Evolutionary conservation across 345 rosid genomes (phyloP).

Genomic region (Turnera subulata): DNA sequence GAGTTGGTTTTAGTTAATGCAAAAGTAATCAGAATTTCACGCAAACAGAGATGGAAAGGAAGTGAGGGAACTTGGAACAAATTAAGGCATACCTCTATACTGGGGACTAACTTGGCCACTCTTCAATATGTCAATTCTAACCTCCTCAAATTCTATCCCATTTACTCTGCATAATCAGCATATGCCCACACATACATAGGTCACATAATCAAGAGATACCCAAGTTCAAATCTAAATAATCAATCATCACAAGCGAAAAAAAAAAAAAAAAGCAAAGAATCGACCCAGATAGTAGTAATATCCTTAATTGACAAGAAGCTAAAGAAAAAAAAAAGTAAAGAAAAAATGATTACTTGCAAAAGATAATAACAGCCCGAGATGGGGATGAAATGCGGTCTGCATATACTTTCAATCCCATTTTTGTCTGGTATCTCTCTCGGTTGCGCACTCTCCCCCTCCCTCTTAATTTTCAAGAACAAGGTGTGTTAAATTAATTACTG

Average conservation of each 20-base stretch:
- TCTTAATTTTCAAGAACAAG: not conserved
- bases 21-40: too few relatives aligned
- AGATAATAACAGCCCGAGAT: slow-evolving; percentile 65
- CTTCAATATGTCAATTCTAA: slow-evolving; percentile 40
- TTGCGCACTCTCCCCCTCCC: not conserved
- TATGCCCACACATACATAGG: not conserved
- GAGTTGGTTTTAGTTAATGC: too few relatives aligned
- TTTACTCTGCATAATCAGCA: slow-evolving; percentile 56
- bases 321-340: not conserved
- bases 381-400: slow-evolving; percentile 81
- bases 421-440: slow-evolving; percentile 1
- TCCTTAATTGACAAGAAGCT: too few relatives aligned
- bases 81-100: slow-evolving; percentile 71
- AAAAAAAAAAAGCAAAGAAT: not conserved
- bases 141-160: slow-evolving; percentile 76
- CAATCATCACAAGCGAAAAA: not conserved
- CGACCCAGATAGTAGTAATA: not conserved
- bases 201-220: not conserved
- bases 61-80: too few relatives aligned
- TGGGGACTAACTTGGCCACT: slow-evolving; percentile 57
- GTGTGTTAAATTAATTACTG: too few relatives aligned
- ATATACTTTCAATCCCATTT: slow-evolving; percentile 72
- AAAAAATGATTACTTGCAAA: slow-evolving; percentile 81
- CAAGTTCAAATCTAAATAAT: not conserved
- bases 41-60: too few relatives aligned